Evolutionary conservation across 768 basidiomycete genomes (phyloP).

Genomic region (Boletellus ananas): DNA sequence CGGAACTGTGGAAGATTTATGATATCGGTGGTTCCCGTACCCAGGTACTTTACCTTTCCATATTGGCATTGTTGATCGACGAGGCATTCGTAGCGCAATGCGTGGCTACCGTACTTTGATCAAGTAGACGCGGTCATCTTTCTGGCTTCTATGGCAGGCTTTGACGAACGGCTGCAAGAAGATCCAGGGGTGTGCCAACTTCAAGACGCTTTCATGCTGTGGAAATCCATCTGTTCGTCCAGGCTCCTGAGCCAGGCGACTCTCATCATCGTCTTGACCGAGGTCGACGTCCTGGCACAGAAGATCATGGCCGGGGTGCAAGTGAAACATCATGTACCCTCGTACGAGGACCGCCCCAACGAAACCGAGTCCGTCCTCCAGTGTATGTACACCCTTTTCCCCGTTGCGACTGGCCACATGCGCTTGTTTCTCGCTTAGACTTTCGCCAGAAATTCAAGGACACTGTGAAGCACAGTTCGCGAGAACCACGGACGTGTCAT

Average conservation of each 20-base stretch:
- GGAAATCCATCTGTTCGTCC: slow-evolving; percentile 66
- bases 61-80: neutral
- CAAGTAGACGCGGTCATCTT: slow-evolving; percentile 78
- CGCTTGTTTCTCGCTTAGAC: slow-evolving; percentile 37
- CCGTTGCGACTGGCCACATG: neutral
- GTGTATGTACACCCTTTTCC: slow-evolving; percentile 42
- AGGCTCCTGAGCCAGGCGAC: slow-evolving; percentile 57
- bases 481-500: slow-evolving; percentile 52
- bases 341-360: slow-evolving; percentile 67
- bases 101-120: slow-evolving; percentile 81
- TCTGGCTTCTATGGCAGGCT: slow-evolving; percentile 77
- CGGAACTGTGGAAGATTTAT: slow-evolving; percentile 66
- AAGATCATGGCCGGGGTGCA: slow-evolving; percentile 58
- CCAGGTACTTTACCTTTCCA: slow-evolving; percentile 37
- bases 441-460: slow-evolving; percentile 68
- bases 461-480: slow-evolving; percentile 54
- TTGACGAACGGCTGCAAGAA: slow-evolving; percentile 71
- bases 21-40: slow-evolving; percentile 77
- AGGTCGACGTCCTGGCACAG: slow-evolving; percentile 62
- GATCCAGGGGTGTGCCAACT: slow-evolving; percentile 67
- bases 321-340: slow-evolving; percentile 57
- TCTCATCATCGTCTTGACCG: slow-evolving; percentile 62
- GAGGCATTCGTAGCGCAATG: slow-evolving; percentile 50
- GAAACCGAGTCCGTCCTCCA: slow-evolving; percentile 57
- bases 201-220: slow-evolving; percentile 68